Conservation (phyloP, 805 yeast genomes). For the Wickerhamiella musiphila region DNA sequence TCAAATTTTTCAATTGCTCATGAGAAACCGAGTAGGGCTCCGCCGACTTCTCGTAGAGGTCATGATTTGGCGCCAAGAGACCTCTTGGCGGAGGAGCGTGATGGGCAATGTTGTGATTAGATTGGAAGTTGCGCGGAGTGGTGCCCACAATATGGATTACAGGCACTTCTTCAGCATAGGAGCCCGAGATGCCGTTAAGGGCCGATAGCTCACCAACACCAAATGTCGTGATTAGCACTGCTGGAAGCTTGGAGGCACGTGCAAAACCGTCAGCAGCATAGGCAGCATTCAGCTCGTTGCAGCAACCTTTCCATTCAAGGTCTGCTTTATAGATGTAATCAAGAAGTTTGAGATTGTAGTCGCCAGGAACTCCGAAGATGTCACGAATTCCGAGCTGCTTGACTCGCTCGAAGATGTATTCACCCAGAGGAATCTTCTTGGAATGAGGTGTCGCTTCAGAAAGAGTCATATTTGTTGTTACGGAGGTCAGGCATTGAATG, state of each 20-base stretch:
- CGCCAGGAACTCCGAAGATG: constrained; percentile 30
- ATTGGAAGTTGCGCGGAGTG: constrained; percentile 28
- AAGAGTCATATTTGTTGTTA: neutral
- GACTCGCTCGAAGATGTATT: constrained; percentile 21
- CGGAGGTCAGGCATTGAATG: too few species aligned
- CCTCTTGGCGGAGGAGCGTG: constrained; percentile 23
- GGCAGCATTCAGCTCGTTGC: constrained; percentile 81
- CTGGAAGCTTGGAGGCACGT: constrained; percentile 42
- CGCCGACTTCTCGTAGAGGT: constrained; percentile 47
- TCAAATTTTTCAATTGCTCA: constrained; percentile 30
- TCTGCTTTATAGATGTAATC: constrained; percentile 25
- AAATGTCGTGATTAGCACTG: constrained; percentile 54
- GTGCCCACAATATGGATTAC: constrained; percentile 76
- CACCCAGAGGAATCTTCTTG: constrained; percentile 14
- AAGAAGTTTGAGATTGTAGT: constrained; percentile 26
- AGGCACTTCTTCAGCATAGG: constrained; percentile 68
- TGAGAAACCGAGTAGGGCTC: constrained; percentile 38
- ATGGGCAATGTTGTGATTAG: constrained; percentile 21
- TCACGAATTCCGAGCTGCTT: constrained; percentile 21
- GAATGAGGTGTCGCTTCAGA: neutral
- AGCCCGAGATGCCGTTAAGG: constrained; percentile 64
- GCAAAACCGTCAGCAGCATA: constrained; percentile 87
- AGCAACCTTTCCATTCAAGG: constrained; percentile 61
- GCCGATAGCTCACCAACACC: constrained; percentile 89
- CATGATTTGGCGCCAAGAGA: constrained; percentile 39